Conservation (phyloP, 2,329 filamentous ascomycete genomes). For the Fusarium pininemorale region DNA sequence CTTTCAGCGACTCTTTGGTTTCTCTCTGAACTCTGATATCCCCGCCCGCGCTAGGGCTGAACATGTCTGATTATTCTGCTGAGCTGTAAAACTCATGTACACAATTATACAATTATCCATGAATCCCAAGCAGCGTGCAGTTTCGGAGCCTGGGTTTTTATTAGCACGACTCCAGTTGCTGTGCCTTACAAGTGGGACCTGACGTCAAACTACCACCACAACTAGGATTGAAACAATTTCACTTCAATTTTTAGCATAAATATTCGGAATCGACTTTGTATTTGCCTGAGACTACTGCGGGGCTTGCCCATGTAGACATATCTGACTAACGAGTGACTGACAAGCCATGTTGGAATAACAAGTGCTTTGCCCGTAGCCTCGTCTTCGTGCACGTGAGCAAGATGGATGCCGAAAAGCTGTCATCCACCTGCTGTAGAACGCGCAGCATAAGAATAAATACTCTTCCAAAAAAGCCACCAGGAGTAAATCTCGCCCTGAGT, state of each 20-base stretch:
- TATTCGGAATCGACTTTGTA: slow-evolving; percentile 42
- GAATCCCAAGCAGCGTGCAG: not conserved
- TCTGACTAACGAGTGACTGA: slow-evolving; percentile 48
- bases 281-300: slow-evolving; percentile 49
- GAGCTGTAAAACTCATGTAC: not conserved
- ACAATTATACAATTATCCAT: not conserved
- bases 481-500: slow-evolving; percentile 41
- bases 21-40: slow-evolving; percentile 19
- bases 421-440: slow-evolving; percentile 23
- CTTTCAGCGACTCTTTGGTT: not conserved
- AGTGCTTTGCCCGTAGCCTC: slow-evolving; percentile 46
- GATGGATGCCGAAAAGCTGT: slow-evolving; percentile 17
- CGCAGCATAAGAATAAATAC: slow-evolving; percentile 40
- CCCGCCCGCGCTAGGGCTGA: slow-evolving; percentile 13
- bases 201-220: not conserved
- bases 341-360: slow-evolving; percentile 44
- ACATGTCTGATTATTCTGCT: not conserved
- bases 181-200: slow-evolving; percentile 2
- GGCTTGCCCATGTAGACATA: slow-evolving; percentile 43
- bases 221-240: not conserved
- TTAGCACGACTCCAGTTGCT: not conserved
- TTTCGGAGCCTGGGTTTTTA: not conserved
- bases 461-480: slow-evolving; percentile 43
- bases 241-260: not conserved
- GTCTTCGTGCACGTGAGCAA: slow-evolving; percentile 38